Percentiles rank a stretch among this genome's conserved stretches.
Evolutionary conservation across 805 yeast genomes (phyloP).

Genomic region (Suhomyces vadensis): DNA sequence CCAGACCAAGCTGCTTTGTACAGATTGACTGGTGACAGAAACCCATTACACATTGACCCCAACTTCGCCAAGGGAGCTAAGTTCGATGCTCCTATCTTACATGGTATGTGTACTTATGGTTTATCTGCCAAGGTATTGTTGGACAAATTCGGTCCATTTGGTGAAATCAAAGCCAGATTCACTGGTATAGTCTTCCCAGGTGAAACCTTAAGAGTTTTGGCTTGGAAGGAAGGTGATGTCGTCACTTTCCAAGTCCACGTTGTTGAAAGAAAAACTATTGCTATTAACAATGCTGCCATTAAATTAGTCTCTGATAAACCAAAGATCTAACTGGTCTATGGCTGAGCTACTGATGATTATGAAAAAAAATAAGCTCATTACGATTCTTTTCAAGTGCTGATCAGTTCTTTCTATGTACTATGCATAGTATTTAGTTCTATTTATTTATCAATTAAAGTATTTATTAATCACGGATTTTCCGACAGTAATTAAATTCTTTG

Average conservation of each 20-base stretch:
- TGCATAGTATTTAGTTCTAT: too few species aligned
- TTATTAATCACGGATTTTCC: too few species aligned
- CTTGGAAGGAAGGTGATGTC: conserved; percentile 78
- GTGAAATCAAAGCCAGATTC: conserved; percentile 87
- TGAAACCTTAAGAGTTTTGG: conserved; percentile 74
- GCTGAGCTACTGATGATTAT: too few species aligned
- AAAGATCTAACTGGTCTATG: conserved; percentile 37
- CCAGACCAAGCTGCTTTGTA: conserved; percentile 84
- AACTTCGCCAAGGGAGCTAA: conserved; percentile 83
- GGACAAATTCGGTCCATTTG: conserved; percentile 79
- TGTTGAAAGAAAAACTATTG: conserved; percentile 73
- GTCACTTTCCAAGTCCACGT: conserved; percentile 81
- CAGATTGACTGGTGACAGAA: conserved; percentile 90
- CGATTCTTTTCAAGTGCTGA: too few species aligned
- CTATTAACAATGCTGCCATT: conserved; percentile 85
- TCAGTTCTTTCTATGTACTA: too few species aligned
- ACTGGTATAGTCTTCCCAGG: conserved; percentile 94
- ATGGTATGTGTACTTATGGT: conserved; percentile 90
- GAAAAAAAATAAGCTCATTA: too few species aligned
- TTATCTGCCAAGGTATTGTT: conserved; percentile 71
- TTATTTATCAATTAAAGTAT: too few species aligned
- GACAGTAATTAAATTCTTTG: too few species aligned
- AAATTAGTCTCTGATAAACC: conserved; percentile 49
- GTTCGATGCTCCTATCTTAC: conserved; percentile 84
- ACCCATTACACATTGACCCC: conserved; percentile 96